Evolutionary conservation across 371 early-diverging fungal species (phyloP).

Genomic region (Mortierella sp.): DNA sequence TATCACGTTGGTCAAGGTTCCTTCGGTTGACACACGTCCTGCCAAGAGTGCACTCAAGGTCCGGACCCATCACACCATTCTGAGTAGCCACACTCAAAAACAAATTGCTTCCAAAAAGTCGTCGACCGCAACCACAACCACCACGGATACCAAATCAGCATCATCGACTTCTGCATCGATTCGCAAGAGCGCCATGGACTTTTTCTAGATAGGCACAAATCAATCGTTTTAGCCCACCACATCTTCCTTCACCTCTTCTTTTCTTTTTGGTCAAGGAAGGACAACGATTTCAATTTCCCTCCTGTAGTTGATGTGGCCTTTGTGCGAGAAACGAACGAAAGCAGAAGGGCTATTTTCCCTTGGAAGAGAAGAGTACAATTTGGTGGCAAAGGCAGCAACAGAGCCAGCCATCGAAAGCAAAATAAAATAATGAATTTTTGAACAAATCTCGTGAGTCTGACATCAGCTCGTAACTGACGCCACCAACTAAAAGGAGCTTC

Average conservation of each 20-base stretch:
- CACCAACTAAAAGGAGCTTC: too few relatives aligned
- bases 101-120: conserved; percentile 12
- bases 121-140: conserved; percentile 1
- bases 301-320: too few relatives aligned
- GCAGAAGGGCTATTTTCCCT: too few relatives aligned
- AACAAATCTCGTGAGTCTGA: too few relatives aligned
- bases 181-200: conserved; percentile 43
- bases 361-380: background rate
- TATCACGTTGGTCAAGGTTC: conserved; percentile 37
- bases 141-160: conserved; percentile 21
- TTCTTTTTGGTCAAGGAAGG: background rate
- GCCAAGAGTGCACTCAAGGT: conserved; percentile 48
- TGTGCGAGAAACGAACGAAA: too few relatives aligned
- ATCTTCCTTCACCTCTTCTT: background rate
- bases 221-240: too few relatives aligned
- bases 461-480: too few relatives aligned
- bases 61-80: conserved; percentile 34
- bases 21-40: conserved; percentile 39
- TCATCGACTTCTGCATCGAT: background rate
- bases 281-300: too few relatives aligned
- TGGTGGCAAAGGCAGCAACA: conserved; percentile 7
- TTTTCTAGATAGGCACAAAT: conserved; percentile 30
- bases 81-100: conserved; percentile 14
- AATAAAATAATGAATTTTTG: too few relatives aligned
- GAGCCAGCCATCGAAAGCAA: background rate